Base-by-base conservation (phyloP, 2,329 filamentous ascomycete species). In the Hyphodiscus sp. region DNA sequence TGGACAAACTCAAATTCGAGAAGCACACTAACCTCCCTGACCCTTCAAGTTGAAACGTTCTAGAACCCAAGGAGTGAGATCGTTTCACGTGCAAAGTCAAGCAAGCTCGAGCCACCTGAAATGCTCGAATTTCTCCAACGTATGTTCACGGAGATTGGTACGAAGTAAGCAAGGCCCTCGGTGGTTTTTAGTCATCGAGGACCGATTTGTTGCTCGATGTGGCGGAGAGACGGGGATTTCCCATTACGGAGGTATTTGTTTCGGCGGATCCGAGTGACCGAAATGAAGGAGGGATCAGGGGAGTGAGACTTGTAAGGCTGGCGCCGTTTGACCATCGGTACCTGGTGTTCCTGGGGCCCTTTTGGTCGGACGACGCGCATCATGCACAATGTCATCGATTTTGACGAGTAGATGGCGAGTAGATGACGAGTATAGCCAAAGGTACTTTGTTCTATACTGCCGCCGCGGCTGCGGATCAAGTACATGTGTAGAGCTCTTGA, bases 11-110 rank as follows among this genome's bases (percentile, higher is more conserved):
- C n/a, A n/a, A n/a, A n/a, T 19, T 48, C 41, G 45, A 16, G 38
- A 18, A 49, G n/a, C n/a, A 45, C 16, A 20, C 18, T 11, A 26
- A 23, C 26, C 42, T 11, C 7, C 18, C 18, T 33, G 20, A n/a
- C 30, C 18, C 2, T 38, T 13, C 33, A 13, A 13, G 1, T 13
- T 51, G 56, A 55, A 58, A 58, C 53, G 23, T 55, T 58, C 52
- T 55, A 52, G 52, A 58, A 58, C 30, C 15, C 10, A 52, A 45
- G 43, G 15, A 47, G 45, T 16, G 15, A 47, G 45, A 10, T 30
- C 13, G 45, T 38, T 38, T 38, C 33, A 38, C 13, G 33, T 38
- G 33, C 33, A 38, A 15, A 4, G 13, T 10, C 11, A 38, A 15
- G 2, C 2, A 38, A 38, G 11, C 33, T n/a, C 16, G 33, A 38